Evolutionary conservation across 306 rosid genomes (phyloP), one percentile per base, ranked within the genome.

Genomic region (Malus orientalis): DNA sequence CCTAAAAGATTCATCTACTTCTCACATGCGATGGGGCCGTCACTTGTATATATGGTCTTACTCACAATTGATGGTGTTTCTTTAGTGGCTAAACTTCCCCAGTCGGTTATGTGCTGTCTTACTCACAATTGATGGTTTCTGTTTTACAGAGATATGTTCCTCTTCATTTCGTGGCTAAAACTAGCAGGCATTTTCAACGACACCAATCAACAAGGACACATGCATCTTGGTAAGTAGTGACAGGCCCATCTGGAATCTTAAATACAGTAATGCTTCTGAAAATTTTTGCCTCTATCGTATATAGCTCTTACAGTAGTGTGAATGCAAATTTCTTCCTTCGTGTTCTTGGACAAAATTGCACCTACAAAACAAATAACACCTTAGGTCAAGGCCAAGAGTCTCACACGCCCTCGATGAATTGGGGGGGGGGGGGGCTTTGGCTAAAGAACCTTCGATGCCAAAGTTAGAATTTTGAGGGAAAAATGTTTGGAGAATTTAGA

Each of bases 11-110:
- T 58, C 77, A 27, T 74, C 13, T 45, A 40, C 38, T 60, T 58
- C 60, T 60, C 69, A 60, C 77, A 44, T 60, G 57, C 22, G 69
- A 74, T 74, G 70, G 45, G 55, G 29, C n/a, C 62, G n/a, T 45
- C 69, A 18, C 23, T 16, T 11, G 16, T 61, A 60, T 58, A 3
- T 38, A 23, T 23, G 36, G 67, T 58, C 68, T 73, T 73, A 40
- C 12, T 40, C 55, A 59, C 23, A 55, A 16, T 60, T 38, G 44
- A 60, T 74, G 58, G 77, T 73, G 68, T 58, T 73, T 60, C 32
- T 33, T 15, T 57, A 40, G 55, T 58, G 67, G 66, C 67, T 9
- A 8, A 25, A 59, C 42, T 25, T 59, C 42, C 22, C 40, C 27
- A 45, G 8, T 44, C 69, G 42, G 12, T 69, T 16, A n/a, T 47